phyloP scores from a whole-genome alignment of 371 early-diverging fungal species.

The Chytridiales sp. region DNA sequence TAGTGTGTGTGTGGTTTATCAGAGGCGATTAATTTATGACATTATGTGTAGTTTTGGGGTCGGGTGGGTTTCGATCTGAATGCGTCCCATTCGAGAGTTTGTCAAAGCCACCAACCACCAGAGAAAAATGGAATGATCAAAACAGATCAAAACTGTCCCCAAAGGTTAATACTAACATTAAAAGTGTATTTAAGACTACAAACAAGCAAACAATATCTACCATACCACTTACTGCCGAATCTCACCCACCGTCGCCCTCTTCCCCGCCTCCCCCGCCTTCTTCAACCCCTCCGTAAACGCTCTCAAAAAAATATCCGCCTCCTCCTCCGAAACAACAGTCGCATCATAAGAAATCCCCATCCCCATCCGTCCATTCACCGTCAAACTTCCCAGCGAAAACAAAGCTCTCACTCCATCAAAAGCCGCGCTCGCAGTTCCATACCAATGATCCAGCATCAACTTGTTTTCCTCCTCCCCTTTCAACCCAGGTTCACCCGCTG shows the following conservation, averaged over 20 bases:
- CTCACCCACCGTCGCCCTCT: slow-evolving; percentile 6
- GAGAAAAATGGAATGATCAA: no score
- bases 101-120: no score
- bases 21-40: no score
- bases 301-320: slow-evolving; percentile 32
- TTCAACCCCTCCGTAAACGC: slow-evolving; percentile 12
- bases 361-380: slow-evolving; percentile 27
- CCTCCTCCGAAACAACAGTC: slow-evolving; percentile 23
- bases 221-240: no score
- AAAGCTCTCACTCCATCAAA: slow-evolving; percentile 37
- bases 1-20: no score
- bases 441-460: slow-evolving; percentile 21
- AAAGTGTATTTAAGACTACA: no score
- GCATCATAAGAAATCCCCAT: slow-evolving; percentile 26
- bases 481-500: slow-evolving; percentile 11
- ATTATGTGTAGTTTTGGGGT: no score
- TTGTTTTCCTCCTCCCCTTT: slow-evolving; percentile 6
- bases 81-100: no score
- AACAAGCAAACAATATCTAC: no score
- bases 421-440: slow-evolving; percentile 26
- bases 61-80: no score
- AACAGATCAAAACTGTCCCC: no score
- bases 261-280: slow-evolving; percentile 6
- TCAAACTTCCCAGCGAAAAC: slow-evolving; percentile 37
- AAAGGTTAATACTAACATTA: no score